A percentile compares a stretch with the other conserved stretches of the same genome.
Evolutionary conservation across 768 basidiomycete species (phyloP).

Genomic region (Leccinum subtestaceum): DNA sequence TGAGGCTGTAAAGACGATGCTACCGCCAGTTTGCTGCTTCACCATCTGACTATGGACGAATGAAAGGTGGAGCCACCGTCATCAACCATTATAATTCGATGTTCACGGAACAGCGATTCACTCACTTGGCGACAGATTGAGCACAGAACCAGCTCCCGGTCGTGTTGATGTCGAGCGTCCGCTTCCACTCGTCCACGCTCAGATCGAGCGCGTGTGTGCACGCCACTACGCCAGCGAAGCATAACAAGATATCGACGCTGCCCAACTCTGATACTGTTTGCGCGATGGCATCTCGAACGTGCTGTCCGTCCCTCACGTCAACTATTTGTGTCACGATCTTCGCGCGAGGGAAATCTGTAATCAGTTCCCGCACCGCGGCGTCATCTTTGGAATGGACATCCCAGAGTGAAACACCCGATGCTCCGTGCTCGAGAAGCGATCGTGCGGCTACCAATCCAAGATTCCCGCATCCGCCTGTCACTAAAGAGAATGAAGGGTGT

Average conservation of each 20-base stretch:
- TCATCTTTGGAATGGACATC: slow-evolving; percentile 17
- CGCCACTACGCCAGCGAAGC: slow-evolving; percentile 43
- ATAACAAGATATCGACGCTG: slow-evolving; percentile 38
- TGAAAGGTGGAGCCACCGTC: neutral
- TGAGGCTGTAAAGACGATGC: slow-evolving; percentile 42
- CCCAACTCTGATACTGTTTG: slow-evolving; percentile 31
- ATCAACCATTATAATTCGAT: neutral
- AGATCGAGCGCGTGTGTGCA: slow-evolving; percentile 34
- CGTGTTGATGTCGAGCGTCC: slow-evolving; percentile 40
- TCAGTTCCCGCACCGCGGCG: slow-evolving; percentile 16
- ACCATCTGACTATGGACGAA: slow-evolving; percentile 38
- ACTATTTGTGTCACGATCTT: slow-evolving; percentile 34
- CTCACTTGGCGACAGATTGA: slow-evolving; percentile 37
- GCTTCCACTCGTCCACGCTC: slow-evolving; percentile 34
- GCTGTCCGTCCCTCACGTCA: slow-evolving; percentile 31
- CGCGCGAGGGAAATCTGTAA: slow-evolving; percentile 27
- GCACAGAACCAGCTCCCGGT: slow-evolving; percentile 48
- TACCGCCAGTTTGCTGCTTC: slow-evolving; percentile 38
- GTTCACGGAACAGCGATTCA: neutral
- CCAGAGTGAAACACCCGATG: slow-evolving; percentile 27
- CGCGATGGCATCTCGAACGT: slow-evolving; percentile 26
- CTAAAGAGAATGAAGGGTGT: slow-evolving; percentile 19
- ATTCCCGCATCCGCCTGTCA: slow-evolving; percentile 43
- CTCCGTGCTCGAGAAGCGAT: slow-evolving; percentile 44
- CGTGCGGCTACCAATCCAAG: slow-evolving; percentile 37